Conservation (phyloP, 495 filamentous ascomycete genomes). For the Penicillium robsamsonii region DNA sequence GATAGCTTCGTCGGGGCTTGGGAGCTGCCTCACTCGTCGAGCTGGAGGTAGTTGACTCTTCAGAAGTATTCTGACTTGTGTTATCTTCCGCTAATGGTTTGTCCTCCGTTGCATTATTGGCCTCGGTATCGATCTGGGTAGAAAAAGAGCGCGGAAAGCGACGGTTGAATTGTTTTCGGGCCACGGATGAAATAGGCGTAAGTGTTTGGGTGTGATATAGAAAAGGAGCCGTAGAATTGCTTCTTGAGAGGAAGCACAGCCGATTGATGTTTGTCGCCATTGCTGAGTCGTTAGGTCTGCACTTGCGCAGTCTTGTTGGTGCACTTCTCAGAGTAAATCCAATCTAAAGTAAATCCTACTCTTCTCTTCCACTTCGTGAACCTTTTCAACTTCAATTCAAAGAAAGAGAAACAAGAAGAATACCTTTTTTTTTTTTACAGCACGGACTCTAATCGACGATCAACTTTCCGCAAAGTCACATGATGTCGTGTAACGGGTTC, state of each 20-base stretch:
- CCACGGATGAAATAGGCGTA: conserved; percentile 17
- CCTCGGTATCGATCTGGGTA: not conserved
- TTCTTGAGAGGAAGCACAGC: conserved; percentile 22
- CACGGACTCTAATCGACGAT: conserved; percentile 2
- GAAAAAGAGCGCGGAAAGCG: conserved; percentile 16
- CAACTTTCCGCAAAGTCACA: conserved; percentile 5
- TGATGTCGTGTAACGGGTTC: conserved; percentile 1
- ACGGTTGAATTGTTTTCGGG: conserved; percentile 14
- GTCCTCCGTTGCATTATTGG: not conserved
- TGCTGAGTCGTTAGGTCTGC: not conserved
- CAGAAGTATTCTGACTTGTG: not conserved
- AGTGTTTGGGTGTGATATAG: conserved; percentile 72
- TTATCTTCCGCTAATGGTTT: not conserved
- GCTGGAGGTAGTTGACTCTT: not conserved
- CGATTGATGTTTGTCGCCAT: conserved; percentile 28
- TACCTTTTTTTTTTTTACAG: not conserved
- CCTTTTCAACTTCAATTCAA: not conserved
- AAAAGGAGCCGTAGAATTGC: conserved; percentile 52
- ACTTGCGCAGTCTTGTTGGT: not conserved
- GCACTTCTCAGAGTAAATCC: not conserved
- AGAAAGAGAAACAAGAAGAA: not conserved
- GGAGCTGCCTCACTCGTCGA: not conserved
- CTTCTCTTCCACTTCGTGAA: not conserved
- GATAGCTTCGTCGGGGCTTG: conserved; percentile 24
- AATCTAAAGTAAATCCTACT: not conserved